Evolutionary conservation across 805 yeast genomes (phyloP).

Genomic region (Suhomyces vadensis): DNA sequence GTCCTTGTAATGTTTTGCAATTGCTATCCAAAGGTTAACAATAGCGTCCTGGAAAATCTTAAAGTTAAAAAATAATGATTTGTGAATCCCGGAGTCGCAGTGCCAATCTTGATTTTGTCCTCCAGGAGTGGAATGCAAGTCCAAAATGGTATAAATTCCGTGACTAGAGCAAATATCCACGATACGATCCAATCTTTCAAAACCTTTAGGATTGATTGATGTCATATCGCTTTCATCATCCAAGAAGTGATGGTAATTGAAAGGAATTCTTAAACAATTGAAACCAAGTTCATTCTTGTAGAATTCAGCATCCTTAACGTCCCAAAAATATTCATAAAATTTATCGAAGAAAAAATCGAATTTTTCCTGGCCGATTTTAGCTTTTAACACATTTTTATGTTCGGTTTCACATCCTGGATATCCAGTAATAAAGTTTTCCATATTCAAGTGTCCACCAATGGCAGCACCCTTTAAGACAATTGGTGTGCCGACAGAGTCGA

Average conservation of each 20-base stretch:
- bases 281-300: slow-evolving; percentile 40
- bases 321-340: slow-evolving; percentile 56
- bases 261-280: slow-evolving; percentile 51
- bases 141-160: slow-evolving; percentile 50
- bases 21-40: slow-evolving; percentile 45
- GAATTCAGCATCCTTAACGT: slow-evolving; percentile 50
- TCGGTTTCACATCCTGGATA: slow-evolving; percentile 56
- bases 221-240: slow-evolving; percentile 48
- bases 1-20: slow-evolving; percentile 48
- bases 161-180: slow-evolving; percentile 46
- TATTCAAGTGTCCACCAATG: slow-evolving; percentile 52
- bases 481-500: slow-evolving; percentile 38
- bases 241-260: slow-evolving; percentile 52
- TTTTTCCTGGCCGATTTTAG: slow-evolving; percentile 48
- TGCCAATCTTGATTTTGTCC: slow-evolving; percentile 61
- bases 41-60: slow-evolving; percentile 49
- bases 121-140: slow-evolving; percentile 52
- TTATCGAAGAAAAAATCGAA: slow-evolving; percentile 50
- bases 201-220: slow-evolving; percentile 45
- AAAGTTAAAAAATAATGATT: slow-evolving; percentile 52
- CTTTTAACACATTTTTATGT: slow-evolving; percentile 42
- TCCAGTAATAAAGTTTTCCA: slow-evolving; percentile 59
- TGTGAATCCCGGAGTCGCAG: slow-evolving; percentile 47
- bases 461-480: slow-evolving; percentile 51
- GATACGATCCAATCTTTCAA: slow-evolving; percentile 43